Conservation (phyloP, 768 basidiomycete species). For the Suillus weaverae region DNA sequence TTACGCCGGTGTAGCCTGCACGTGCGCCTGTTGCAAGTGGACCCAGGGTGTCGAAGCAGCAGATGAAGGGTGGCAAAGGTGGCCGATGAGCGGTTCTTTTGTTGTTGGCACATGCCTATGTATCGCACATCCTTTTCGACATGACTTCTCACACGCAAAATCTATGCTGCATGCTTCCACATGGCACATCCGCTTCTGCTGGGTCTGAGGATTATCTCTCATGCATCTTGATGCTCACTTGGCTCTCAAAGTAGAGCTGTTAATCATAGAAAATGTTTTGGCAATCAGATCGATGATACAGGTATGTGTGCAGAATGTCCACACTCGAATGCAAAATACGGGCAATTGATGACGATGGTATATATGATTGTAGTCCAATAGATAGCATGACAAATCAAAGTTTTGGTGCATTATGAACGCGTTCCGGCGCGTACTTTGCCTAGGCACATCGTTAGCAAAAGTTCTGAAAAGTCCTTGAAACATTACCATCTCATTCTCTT, state of each 20-base stretch:
- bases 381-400: constrained; percentile 15
- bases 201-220: neutral
- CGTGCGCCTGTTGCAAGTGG: constrained; percentile 55
- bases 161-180: constrained; percentile 10
- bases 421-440: constrained; percentile 61
- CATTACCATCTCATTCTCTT: constrained; percentile 91
- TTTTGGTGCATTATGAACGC: constrained; percentile 15
- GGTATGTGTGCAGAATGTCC: constrained; percentile 10
- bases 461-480: neutral
- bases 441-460: constrained; percentile 23
- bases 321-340: constrained; percentile 9
- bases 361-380: constrained; percentile 12
- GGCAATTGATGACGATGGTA: constrained; percentile 9
- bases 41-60: constrained; percentile 92
- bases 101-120: constrained; percentile 13
- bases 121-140: constrained; percentile 27
- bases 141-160: constrained; percentile 18
- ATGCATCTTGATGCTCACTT: neutral
- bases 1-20: constrained; percentile 45
- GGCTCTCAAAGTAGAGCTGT: neutral
- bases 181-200: neutral
- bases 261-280: neutral
- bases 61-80: constrained; percentile 89
- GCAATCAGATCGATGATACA: constrained; percentile 19
- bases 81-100: constrained; percentile 51